phyloP scores from a whole-genome alignment of 2,329 filamentous ascomycete species.

The Helicocarpus griseus region DNA sequence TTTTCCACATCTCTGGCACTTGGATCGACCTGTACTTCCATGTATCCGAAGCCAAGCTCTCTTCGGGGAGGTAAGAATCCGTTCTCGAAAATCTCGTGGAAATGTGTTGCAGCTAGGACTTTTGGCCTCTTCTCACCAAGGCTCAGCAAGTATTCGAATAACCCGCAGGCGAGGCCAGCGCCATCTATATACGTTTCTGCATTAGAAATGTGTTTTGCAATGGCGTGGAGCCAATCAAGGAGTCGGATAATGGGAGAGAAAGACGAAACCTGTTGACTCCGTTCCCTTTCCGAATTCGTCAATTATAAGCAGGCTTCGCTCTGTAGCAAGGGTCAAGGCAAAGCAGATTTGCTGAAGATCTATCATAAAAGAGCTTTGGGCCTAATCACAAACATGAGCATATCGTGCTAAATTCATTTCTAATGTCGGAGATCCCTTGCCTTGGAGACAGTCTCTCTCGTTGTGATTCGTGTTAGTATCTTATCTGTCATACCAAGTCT shows the following conservation, averaged over 20 bases:
- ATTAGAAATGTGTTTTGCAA: background rate
- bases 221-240: background rate
- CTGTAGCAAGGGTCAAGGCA: conserved; percentile 63
- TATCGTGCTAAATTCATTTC: background rate
- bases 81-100: conserved; percentile 48
- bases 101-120: conserved; percentile 54
- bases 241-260: background rate
- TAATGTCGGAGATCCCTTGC: no score
- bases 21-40: conserved; percentile 44
- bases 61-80: conserved; percentile 40
- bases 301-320: conserved; percentile 71
- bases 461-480: conserved; percentile 77
- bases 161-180: conserved; percentile 53
- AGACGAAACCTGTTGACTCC: conserved; percentile 40
- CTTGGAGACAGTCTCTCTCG: conserved; percentile 57
- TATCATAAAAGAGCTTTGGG: conserved; percentile 62
- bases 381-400: conserved; percentile 19
- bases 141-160: conserved; percentile 48
- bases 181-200: conserved; percentile 40
- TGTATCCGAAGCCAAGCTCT: conserved; percentile 46
- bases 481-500: conserved; percentile 82
- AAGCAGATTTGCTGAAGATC: conserved; percentile 82
- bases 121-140: conserved; percentile 44
- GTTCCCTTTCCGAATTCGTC: conserved; percentile 81
- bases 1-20: conserved; percentile 36